Evolutionary conservation across 257 asterid genomes (phyloP).

Genomic region (Voacanga thouarsii): DNA sequence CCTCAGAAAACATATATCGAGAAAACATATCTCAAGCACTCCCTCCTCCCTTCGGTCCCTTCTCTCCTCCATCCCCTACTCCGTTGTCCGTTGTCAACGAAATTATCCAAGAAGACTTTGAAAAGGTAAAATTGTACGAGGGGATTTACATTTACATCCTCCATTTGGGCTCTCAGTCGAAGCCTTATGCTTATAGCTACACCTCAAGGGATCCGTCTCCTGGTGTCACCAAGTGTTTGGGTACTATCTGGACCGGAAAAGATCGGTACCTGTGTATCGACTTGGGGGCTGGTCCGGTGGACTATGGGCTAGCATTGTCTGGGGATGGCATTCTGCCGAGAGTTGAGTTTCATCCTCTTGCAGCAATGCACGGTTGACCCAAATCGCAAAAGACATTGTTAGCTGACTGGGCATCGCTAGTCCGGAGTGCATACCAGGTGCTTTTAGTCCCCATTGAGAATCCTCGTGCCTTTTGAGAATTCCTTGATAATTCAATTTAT

Average conservation of each 20-base stretch:
- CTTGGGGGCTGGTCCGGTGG: constrained; percentile 96
- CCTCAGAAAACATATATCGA: too few relatives aligned
- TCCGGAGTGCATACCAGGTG: too few relatives aligned
- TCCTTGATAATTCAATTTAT: too few relatives aligned
- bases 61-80: constrained; percentile 58
- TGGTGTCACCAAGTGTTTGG: constrained; percentile 72
- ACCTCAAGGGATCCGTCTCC: constrained; percentile 75
- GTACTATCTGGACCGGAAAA: constrained; percentile 83
- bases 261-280: constrained; percentile 93
- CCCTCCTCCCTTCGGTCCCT: constrained; percentile 57
- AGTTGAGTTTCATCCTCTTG: constrained; percentile 94
- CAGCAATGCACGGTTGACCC: constrained; percentile 76
- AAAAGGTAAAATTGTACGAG: constrained; percentile 48
- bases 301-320: constrained; percentile 83
- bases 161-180: constrained; percentile 54
- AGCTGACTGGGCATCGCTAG: too few relatives aligned
- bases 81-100: constrained; percentile 46
- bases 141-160: constrained; percentile 72
- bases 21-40: constrained; percentile 42
- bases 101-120: constrained; percentile 52
- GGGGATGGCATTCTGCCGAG: constrained; percentile 91
- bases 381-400: too few relatives aligned
- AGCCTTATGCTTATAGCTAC: constrained; percentile 69
- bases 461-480: too few relatives aligned
- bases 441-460: too few relatives aligned